These are phyloP conservation scores for Colletotrichum brevisporum DNA, from an alignment of 2,329 filamentous ascomycete genomes.

Conservation along the genomic window DNA sequence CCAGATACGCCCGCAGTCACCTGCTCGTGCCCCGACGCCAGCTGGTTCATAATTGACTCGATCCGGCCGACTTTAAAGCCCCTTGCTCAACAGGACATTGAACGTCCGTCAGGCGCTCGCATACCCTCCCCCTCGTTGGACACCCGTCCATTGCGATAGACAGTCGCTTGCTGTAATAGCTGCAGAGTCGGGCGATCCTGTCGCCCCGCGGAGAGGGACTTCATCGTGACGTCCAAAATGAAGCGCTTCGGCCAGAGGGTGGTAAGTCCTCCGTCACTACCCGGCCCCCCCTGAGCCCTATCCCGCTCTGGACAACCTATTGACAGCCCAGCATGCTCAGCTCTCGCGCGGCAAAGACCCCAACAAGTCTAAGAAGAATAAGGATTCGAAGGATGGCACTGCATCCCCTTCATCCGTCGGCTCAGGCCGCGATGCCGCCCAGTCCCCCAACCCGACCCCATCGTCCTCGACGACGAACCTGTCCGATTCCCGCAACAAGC, in stretches of 20 bases:
- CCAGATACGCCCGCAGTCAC: conserved; percentile 12
- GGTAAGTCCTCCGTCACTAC: conserved; percentile 70
- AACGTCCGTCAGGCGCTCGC: conserved; percentile 1
- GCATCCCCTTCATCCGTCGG: conserved; percentile 78
- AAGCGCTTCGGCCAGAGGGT: conserved; percentile 98
- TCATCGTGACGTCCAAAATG: conserved; percentile 73
- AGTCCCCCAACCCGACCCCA: conserved; percentile 80
- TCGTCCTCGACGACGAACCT: conserved; percentile 91
- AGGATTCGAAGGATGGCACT: conserved; percentile 81
- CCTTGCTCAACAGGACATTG: conserved; percentile 8
- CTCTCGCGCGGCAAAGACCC: conserved; percentile 91
- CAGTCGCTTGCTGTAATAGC: conserved; percentile 26
- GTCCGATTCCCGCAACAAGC: conserved; percentile 88
- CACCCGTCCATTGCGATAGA: conserved; percentile 28
- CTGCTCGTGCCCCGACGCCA: conserved; percentile 9
- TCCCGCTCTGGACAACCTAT: conserved; percentile 45
- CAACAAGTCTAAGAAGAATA: conserved; percentile 87
- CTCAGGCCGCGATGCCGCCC: conserved; percentile 67
- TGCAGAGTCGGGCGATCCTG: conserved; percentile 35
- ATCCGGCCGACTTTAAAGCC: conserved; percentile 15
- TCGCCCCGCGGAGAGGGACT: conserved; percentile 39
- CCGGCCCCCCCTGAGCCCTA: conserved; percentile 28
- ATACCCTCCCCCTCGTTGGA: conserved; percentile 25
- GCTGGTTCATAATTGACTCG: conserved; percentile 11
- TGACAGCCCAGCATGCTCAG: conserved; percentile 73